Percentiles rank a stretch among this genome's conserved stretches.
Conservation (phyloP, 169 alveolate species). For the Plasmodium gonderi region DNA sequence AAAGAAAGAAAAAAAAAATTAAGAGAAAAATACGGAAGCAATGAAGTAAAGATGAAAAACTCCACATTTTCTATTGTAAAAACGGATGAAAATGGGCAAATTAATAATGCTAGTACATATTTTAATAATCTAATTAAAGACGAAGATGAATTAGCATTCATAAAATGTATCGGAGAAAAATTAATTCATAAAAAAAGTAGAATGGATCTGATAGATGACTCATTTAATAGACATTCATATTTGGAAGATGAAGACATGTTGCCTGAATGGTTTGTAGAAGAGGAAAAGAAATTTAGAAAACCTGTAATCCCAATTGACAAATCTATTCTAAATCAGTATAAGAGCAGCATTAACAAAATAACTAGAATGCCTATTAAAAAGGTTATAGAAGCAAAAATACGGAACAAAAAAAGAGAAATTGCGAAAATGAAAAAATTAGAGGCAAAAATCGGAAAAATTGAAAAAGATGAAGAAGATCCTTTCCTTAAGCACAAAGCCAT, state of each 20-base stretch:
- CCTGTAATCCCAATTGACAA: slow-evolving; percentile 96
- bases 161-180: slow-evolving; percentile 79
- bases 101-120: slow-evolving; percentile 24
- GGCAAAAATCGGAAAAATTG: slow-evolving; percentile 92
- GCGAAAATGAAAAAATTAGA: slow-evolving; percentile 92
- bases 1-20: slow-evolving; percentile 65
- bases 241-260: slow-evolving; percentile 89
- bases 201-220: slow-evolving; percentile 94
- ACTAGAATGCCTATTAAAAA: slow-evolving; percentile 97
- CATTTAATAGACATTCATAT: slow-evolving; percentile 95
- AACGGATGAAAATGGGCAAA: slow-evolving; percentile 42
- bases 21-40: slow-evolving; percentile 69
- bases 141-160: slow-evolving; percentile 78
- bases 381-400: slow-evolving; percentile 95
- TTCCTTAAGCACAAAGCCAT: slow-evolving; percentile 90
- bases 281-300: slow-evolving; percentile 93
- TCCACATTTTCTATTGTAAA: slow-evolving; percentile 67
- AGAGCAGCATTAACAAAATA: slow-evolving; percentile 93
- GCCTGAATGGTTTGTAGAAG: slow-evolving; percentile 98
- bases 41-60: slow-evolving; percentile 67
- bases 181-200: slow-evolving; percentile 92
- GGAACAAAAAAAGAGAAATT: slow-evolving; percentile 93
- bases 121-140: slow-evolving; percentile 73
- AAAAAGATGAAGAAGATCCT: slow-evolving; percentile 92
- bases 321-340: slow-evolving; percentile 94